Percentiles rank a stretch among this genome's conserved stretches.
phyloP scores from a whole-genome alignment of 768 basidiomycete species.

The Asterophora parasitica region DNA sequence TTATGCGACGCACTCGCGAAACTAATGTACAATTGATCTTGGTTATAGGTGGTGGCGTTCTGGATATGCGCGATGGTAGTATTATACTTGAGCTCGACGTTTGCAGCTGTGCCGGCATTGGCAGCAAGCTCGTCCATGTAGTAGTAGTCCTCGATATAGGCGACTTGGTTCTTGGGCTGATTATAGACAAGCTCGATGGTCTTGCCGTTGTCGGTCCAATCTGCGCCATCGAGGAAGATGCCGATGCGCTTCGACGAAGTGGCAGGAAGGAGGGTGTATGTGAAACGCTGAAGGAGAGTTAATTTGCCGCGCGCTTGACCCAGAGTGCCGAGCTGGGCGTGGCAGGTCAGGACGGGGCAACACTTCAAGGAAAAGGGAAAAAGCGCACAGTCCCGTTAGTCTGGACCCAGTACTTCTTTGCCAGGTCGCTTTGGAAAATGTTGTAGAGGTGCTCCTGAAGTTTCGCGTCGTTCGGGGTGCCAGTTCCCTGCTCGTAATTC shows the following conservation, averaged over 20 bases:
- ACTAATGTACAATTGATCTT: constrained; percentile 42
- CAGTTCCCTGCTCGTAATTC: constrained; percentile 44
- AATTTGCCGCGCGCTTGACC: constrained; percentile 50
- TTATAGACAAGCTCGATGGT: constrained; percentile 42
- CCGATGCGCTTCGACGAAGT: constrained; percentile 36
- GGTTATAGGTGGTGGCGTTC: constrained; percentile 32
- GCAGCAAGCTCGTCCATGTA: constrained; percentile 27
- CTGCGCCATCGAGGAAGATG: constrained; percentile 36
- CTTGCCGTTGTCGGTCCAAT: constrained; percentile 48
- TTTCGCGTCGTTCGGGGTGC: constrained; percentile 37
- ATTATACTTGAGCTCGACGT: constrained; percentile 40
- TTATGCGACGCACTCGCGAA: constrained; percentile 43
- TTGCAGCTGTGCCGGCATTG: constrained; percentile 30
- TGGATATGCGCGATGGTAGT: constrained; percentile 35
- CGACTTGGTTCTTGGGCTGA: constrained; percentile 28
- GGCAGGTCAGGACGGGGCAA: not conserved
- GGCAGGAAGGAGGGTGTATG: constrained; percentile 35
- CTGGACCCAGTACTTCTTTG: constrained; percentile 44
- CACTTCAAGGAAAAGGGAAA: not conserved
- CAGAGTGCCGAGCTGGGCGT: constrained; percentile 38
- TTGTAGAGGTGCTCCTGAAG: constrained; percentile 39
- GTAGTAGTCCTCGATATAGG: constrained; percentile 48
- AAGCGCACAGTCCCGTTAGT: constrained; percentile 33
- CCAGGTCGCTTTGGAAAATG: constrained; percentile 32
- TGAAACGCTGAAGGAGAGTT: constrained; percentile 45